phyloP scores from a whole-genome alignment of 345 rosid species.

The Cochlearia excelsa region DNA sequence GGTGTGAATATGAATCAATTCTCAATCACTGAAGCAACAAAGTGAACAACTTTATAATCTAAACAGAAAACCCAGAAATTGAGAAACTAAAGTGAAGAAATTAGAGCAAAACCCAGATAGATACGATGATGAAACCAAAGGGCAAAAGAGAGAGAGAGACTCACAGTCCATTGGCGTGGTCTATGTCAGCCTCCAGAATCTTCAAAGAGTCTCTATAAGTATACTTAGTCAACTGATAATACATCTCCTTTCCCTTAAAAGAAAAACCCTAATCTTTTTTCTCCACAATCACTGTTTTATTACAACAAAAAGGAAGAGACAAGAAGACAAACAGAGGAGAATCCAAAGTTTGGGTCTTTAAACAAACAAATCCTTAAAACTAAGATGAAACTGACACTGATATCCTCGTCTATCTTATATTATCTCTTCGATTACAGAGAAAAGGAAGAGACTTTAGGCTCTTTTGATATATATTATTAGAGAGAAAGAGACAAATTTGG shows the following conservation, averaged over 20 bases:
- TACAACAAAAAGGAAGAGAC: slow-evolving; percentile 5
- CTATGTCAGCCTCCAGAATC: slow-evolving; percentile 78
- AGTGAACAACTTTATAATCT: neutral
- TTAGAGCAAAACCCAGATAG: slow-evolving; percentile 9
- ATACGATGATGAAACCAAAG: slow-evolving; percentile 13
- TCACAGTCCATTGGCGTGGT: slow-evolving; percentile 85
- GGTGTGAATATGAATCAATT: too few species aligned
- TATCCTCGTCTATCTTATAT: too few species aligned
- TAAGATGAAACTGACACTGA: too few species aligned
- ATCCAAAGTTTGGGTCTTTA: slow-evolving; percentile 22
- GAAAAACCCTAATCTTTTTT: neutral
- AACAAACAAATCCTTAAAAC: slow-evolving; percentile 15
- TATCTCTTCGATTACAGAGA: too few species aligned
- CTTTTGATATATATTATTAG: too few species aligned
- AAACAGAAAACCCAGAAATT: slow-evolving; percentile 20
- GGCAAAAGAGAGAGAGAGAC: slow-evolving; percentile 13
- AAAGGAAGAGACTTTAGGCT: too few species aligned
- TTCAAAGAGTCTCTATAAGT: slow-evolving; percentile 75
- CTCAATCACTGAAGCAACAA: too few species aligned
- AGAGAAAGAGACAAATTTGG: too few species aligned
- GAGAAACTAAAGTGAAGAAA: neutral
- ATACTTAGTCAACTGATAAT: slow-evolving; percentile 27
- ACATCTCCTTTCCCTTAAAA: slow-evolving; percentile 28
- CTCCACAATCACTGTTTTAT: neutral
- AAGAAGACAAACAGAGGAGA: slow-evolving; percentile 2